Evolutionary conservation across 2,329 filamentous ascomycete species (phyloP).

Genomic region (Fusarium penzigii): DNA sequence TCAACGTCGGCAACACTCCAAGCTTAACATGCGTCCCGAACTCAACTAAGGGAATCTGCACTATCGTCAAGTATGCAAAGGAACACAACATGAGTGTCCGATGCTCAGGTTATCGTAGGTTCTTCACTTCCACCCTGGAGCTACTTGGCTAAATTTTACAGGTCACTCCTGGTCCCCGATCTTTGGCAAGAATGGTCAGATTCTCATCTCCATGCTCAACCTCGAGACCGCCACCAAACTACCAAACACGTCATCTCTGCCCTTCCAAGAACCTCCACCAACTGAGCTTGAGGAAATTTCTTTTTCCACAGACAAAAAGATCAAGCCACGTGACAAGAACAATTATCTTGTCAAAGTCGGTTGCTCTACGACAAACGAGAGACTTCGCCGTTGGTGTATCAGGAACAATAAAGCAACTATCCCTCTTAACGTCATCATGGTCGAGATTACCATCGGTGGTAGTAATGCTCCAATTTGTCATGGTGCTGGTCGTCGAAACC

Average conservation of each 20-base stretch:
- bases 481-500: constrained; percentile 8
- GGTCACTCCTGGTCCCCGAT: constrained; percentile 13
- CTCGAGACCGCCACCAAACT: background rate
- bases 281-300: constrained; percentile 7
- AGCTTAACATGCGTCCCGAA: constrained; percentile 4
- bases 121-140: background rate
- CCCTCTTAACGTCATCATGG: constrained; percentile 12
- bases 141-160: background rate
- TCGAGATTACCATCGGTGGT: constrained; percentile 12
- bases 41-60: background rate
- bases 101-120: constrained; percentile 8
- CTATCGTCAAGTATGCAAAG: constrained; percentile 4
- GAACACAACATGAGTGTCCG: constrained; percentile 8
- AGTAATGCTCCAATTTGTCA: constrained; percentile 15
- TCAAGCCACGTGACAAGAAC: constrained; percentile 1
- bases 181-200: constrained; percentile 9
- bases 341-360: constrained; percentile 11
- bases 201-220: constrained; percentile 9
- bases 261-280: background rate
- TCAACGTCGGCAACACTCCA: constrained; percentile 4
- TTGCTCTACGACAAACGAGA: constrained; percentile 10
- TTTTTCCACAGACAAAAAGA: background rate
- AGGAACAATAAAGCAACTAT: constrained; percentile 5
- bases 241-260: constrained; percentile 4
- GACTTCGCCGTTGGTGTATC: constrained; percentile 11